Percentiles rank a stretch among this genome's conserved stretches.
Evolutionary conservation across 768 basidiomycete species (phyloP).

Genomic region (Exidia glandulosa): DNA sequence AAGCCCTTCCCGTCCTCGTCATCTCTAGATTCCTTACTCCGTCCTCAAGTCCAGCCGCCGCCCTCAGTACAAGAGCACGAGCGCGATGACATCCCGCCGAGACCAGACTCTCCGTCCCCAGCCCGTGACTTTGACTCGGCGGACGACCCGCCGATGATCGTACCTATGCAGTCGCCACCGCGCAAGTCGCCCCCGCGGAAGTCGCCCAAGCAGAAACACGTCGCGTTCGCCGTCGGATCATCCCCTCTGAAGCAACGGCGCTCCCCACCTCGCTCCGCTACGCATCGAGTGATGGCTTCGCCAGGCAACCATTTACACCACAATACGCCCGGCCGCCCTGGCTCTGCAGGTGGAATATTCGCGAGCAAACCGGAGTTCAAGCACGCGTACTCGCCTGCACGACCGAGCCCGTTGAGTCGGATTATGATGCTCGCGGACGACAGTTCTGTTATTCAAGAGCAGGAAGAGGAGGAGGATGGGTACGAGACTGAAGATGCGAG

Average conservation of each 20-base stretch:
- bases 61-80: too few relatives aligned
- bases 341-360: background rate
- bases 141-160: too few relatives aligned
- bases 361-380: conserved; percentile 31
- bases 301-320: too few relatives aligned
- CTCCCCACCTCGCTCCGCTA: too few relatives aligned
- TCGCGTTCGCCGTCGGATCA: background rate
- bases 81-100: too few relatives aligned
- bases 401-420: conserved; percentile 70
- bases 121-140: background rate
- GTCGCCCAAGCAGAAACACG: background rate
- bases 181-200: too few relatives aligned
- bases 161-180: too few relatives aligned
- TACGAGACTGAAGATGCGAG: background rate
- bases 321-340: too few relatives aligned
- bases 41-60: background rate
- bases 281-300: too few relatives aligned
- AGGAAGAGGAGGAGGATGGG: background rate
- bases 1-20: conserved; percentile 41
- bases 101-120: too few relatives aligned
- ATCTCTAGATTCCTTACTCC: background rate
- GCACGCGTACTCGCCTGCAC: conserved; percentile 73
- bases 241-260: background rate
- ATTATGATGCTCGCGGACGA: conserved; percentile 56
- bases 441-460: background rate